Conservation (phyloP, 2,329 filamentous ascomycete genomes). For the Apiospora kogelbergensis region DNA sequence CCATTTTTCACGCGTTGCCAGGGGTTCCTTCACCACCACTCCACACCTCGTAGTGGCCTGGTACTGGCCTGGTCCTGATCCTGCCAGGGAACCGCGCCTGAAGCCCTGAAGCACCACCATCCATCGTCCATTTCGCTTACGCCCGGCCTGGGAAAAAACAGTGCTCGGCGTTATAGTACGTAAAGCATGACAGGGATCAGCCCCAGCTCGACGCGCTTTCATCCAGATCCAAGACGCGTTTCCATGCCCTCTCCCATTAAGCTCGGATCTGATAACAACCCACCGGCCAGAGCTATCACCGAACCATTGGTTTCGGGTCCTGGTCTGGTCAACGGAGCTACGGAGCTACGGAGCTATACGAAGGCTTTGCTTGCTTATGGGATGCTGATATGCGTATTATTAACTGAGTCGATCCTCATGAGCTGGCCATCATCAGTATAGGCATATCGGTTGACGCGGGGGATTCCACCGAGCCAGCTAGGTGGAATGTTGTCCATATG, state of each 20-base stretch:
- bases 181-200: background rate
- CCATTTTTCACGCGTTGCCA: constrained; percentile 4
- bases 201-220: background rate
- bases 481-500: background rate
- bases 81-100: constrained; percentile 3
- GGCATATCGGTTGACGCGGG: background rate
- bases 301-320: background rate
- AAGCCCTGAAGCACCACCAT: constrained; percentile 2
- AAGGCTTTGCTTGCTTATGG: background rate
- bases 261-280: constrained; percentile 6
- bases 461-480: background rate
- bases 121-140: background rate
- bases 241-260: background rate
- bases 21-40: background rate
- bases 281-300: background rate
- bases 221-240: background rate
- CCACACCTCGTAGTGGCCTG: background rate
- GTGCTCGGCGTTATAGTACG: background rate
- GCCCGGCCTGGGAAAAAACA: background rate
- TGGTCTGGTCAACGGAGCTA: background rate
- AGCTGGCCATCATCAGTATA: background rate
- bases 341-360: background rate
- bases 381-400: background rate
- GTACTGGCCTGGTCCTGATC: background rate
- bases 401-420: background rate